Conservation (phyloP, 1,139 yeast species). For the Spathaspora sp. region DNA sequence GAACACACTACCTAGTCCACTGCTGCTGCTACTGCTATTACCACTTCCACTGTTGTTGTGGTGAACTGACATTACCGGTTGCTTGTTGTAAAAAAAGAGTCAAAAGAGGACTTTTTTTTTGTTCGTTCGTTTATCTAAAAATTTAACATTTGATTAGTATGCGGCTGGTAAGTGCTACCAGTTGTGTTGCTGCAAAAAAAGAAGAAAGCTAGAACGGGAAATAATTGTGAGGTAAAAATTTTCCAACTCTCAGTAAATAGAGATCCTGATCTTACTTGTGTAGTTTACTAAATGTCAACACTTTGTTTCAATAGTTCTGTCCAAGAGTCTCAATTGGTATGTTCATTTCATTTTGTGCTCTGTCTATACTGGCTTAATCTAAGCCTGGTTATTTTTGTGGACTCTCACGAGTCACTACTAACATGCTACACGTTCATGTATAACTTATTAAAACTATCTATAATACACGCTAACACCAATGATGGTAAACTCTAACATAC, state of each 20-base stretch:
- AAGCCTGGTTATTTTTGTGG: too few species aligned
- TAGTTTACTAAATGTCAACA: too few species aligned
- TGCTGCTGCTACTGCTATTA: not conserved
- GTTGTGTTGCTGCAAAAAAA: not conserved
- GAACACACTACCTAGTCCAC: slow-evolving; percentile 43
- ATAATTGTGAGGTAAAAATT: not conserved
- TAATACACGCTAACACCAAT: slow-evolving; percentile 22
- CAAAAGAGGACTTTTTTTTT: not conserved
- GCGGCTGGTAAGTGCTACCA: not conserved
- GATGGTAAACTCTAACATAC: slow-evolving; percentile 30
- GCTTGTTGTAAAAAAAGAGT: not conserved
- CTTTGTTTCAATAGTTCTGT: too few species aligned
- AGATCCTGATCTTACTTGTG: too few species aligned
- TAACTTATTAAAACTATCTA: not conserved
- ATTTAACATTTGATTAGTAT: too few species aligned
- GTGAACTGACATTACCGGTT: slow-evolving; percentile 1
- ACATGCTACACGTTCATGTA: too few species aligned
- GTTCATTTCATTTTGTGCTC: too few species aligned
- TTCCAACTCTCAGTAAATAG: too few species aligned
- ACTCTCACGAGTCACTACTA: too few species aligned
- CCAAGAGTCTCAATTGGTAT: too few species aligned
- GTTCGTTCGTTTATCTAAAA: not conserved
- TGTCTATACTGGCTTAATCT: too few species aligned
- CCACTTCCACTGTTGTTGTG: not conserved
- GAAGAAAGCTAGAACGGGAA: not conserved